A percentile compares a stretch with the other conserved stretches of the same genome.
Conservation (phyloP, 1,284 basidiomycete species). For the Leccinum solheimii region DNA sequence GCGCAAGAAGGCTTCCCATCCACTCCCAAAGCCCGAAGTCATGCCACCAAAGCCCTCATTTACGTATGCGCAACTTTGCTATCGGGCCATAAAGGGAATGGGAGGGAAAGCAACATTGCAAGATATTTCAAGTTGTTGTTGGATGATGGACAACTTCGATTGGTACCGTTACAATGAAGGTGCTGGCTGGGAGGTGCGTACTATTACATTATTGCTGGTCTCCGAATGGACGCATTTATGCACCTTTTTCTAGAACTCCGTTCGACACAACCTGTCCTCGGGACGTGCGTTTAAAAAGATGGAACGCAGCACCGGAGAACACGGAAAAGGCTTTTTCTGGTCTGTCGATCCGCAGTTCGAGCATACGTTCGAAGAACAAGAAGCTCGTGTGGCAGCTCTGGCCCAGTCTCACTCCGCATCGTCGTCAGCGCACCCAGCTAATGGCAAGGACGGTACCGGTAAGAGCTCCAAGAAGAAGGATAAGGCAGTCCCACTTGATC, state of each 20-base stretch:
- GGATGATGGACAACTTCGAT: slow-evolving; percentile 86
- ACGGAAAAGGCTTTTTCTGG: slow-evolving; percentile 90
- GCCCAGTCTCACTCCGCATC: slow-evolving; percentile 20
- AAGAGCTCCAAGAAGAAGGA: slow-evolving; percentile 52
- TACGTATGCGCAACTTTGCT: slow-evolving; percentile 79
- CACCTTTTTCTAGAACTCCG: slow-evolving; percentile 66
- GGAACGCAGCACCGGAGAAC: slow-evolving; percentile 79
- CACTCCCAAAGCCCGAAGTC: slow-evolving; percentile 61
- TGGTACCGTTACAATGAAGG: slow-evolving; percentile 86
- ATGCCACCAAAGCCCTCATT: slow-evolving; percentile 78
- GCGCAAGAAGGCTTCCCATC: slow-evolving; percentile 61
- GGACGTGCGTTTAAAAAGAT: slow-evolving; percentile 87
- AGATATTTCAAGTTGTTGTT: slow-evolving; percentile 89
- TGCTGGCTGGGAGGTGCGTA: slow-evolving; percentile 81
- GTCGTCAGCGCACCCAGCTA: slow-evolving; percentile 8
- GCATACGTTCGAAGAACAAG: slow-evolving; percentile 67
- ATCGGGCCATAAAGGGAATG: slow-evolving; percentile 74
- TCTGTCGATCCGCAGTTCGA: slow-evolving; percentile 75
- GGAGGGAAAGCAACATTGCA: slow-evolving; percentile 87
- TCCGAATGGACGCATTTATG: slow-evolving; percentile 19
- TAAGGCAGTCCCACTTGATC: slow-evolving; percentile 50
- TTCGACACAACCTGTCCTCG: slow-evolving; percentile 89
- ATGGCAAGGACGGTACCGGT: slow-evolving; percentile 34
- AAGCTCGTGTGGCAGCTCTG: slow-evolving; percentile 49
- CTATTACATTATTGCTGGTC: slow-evolving; percentile 1